Base-by-base conservation (phyloP, 352 stramenopile genomes). In the Pythium utonaiense region DNA sequence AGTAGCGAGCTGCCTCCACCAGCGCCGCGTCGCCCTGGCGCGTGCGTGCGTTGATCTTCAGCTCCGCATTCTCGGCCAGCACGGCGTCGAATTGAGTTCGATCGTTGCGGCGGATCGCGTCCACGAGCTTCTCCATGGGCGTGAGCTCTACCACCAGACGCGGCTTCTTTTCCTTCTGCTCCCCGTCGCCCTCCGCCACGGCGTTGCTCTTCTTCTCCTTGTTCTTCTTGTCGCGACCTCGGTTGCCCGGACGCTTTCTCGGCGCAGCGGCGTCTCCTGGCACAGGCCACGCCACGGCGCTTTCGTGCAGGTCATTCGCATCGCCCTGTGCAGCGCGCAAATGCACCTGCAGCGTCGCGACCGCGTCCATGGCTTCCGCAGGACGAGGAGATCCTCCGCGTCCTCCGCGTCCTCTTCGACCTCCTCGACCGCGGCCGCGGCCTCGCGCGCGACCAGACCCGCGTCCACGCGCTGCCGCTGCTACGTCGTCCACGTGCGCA, bases 1-100 rank as follows among this genome's bases (percentile, higher is more conserved):
- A 76, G 28, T 70, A 90, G 40, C 78, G 73, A 73, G 78, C 86
- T 5, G 64, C 66, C 56, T 90, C 80, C 3, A 87, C 76, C 22
- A 88, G 69, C 55, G 71, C 53, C 9, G 58, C 54, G 30, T 88
- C 76, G 30, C 78, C 72, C 0, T 79, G 53, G 0, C 49, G 53
- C 8, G 74, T 75, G 38, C 63, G 66, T 25, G 62, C 42, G 50
- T 87, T 84, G 27, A 86, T 57, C 31, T 80, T 57, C 36, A 86
- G 24, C 36, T 59, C 27, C 2, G 59, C 28, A 28, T 66, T 49
- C 10, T 62, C 47, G 30, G 60, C 25, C 33, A 85, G 50, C 0
- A 80, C 47, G 10, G 62, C 38, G 0, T 57, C 38, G 51, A 86
- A 75, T 17, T 54, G 34, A 3, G n/a, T 3, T 5, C 42, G 2